A percentile compares a stretch with the other conserved stretches of the same genome.
phyloP scores from a whole-genome alignment of 306 rosid genomes.

The Vicia villosa region DNA sequence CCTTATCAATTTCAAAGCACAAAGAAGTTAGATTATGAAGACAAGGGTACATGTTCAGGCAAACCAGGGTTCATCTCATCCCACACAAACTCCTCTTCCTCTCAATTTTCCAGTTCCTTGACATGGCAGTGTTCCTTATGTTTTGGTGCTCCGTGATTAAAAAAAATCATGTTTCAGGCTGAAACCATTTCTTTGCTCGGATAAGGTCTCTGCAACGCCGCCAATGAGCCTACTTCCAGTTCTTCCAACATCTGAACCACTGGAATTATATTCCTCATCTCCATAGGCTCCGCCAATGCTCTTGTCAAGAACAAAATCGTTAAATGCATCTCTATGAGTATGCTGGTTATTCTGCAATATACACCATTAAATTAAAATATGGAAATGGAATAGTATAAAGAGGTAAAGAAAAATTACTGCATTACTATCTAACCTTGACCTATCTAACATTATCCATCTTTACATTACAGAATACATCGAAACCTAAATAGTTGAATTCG shows the following conservation, averaged over 20 bases:
- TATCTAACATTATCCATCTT: too few species aligned
- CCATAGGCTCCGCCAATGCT: conserved; percentile 53
- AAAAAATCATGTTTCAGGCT: conserved; percentile 56
- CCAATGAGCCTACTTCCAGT: conserved; percentile 53
- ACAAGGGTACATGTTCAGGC: conserved; percentile 56
- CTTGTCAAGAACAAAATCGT: conserved; percentile 68
- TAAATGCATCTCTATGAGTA: conserved; percentile 54
- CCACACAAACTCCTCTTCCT: conserved; percentile 97
- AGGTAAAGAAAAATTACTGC: conserved; percentile 7
- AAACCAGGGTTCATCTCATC: conserved; percentile 70
- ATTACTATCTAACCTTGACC: conserved; percentile 5
- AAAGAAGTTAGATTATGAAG: too few species aligned
- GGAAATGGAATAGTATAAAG: neutral
- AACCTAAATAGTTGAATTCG: too few species aligned
- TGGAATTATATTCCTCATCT: conserved; percentile 63
- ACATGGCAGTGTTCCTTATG: conserved; percentile 46
- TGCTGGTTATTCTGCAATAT: conserved; percentile 69
- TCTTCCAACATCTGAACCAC: conserved; percentile 53
- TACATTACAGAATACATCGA: too few species aligned
- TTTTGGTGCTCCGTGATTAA: conserved; percentile 58
- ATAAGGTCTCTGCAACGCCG: conserved; percentile 52
- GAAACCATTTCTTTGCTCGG: conserved; percentile 76
- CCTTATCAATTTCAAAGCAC: too few species aligned
- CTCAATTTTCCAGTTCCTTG: conserved; percentile 95
- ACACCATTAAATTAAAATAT: conserved; percentile 35